Conservation (phyloP, 169 alveolate genomes). For the Plasmodium ovale region DNA sequence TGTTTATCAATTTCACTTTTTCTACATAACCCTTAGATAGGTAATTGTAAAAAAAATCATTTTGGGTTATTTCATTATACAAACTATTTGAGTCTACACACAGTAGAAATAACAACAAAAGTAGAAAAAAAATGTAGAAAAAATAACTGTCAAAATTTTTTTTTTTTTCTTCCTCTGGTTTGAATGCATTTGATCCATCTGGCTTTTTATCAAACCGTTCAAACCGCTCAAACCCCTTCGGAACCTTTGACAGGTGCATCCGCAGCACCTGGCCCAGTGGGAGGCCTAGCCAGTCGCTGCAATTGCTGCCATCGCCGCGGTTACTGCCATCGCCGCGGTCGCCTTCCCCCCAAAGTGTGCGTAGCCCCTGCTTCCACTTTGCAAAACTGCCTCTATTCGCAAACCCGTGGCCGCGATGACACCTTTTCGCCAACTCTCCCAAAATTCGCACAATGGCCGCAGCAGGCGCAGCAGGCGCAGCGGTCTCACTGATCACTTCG, state of each 20-base stretch:
- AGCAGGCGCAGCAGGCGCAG: too few species aligned
- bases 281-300: too few species aligned
- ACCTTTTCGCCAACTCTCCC: too few species aligned
- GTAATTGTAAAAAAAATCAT: slow-evolving; percentile 87
- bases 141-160: slow-evolving; percentile 76
- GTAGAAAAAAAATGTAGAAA: slow-evolving; percentile 70
- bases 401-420: too few species aligned
- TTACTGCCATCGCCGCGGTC: too few species aligned
- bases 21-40: slow-evolving; percentile 88
- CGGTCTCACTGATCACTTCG: too few species aligned
- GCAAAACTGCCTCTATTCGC: too few species aligned
- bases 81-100: slow-evolving; percentile 78
- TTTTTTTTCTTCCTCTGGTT: slow-evolving; percentile 30
- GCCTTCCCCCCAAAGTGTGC: too few species aligned
- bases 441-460: too few species aligned
- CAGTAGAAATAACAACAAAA: slow-evolving; percentile 75
- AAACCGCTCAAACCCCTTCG: slow-evolving; percentile 82
- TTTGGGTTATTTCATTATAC: slow-evolving; percentile 87
- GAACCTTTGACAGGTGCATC: slow-evolving; percentile 62
- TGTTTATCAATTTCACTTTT: slow-evolving; percentile 85
- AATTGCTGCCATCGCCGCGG: too few species aligned
- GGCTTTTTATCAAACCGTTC: slow-evolving; percentile 20
- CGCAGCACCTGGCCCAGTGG: too few species aligned
- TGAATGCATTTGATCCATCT: slow-evolving; percentile 11
- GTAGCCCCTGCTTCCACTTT: too few species aligned